Evolutionary conservation across 345 rosid genomes (phyloP), one percentile per base, ranked within the genome.

Genomic region (Gossypium rotundifolium): DNA sequence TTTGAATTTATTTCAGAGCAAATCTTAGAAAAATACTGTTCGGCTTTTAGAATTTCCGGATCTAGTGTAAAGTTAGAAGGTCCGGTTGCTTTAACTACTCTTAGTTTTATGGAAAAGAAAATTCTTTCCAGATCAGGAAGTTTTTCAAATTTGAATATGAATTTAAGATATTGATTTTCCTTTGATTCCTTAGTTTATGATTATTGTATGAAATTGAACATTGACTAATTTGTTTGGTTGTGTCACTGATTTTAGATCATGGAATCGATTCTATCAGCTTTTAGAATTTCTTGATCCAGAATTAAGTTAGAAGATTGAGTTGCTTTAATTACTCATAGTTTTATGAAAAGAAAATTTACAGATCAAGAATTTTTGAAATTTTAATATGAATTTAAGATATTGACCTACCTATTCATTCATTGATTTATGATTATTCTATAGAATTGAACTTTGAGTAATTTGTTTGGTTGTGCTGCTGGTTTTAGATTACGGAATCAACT

Each of bases 401-500:
- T 64, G 38, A 42, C 65, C 20, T 70, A 63, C 13, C 59, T 11
- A 33, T 33, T 49, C 7, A 58, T 67, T 63, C 33, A 1, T 40
- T 52, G 20, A 9, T 48, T 29, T 44, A 14, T 63, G 3, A 18
- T 11, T 38, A 59, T 14, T 20, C 1, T 51, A 14, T 69, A 4
- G 33, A 52, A 53, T 53, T 64, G 62, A 79, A 74, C 29, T 38
- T 67, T 27, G 11, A 49, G 2, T 7, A 54, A 25, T 45, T 18
- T 72, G 68, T 65, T 29, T 52, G 33, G 52, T 74, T 14, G 22
- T 57, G 62, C 0, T 18, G 72, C 20, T 78, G 55, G 25, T 48
- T 33, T 48, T 76, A 94, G 98, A 90, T 95, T 61, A 90, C 86
- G 1, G 90, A 92, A 77, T 79, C 87, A 46, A 92, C 97, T 57